These are phyloP conservation scores for Lachancea sp. DNA, from an alignment of 805 yeast genomes.

Conservation along the genomic window DNA sequence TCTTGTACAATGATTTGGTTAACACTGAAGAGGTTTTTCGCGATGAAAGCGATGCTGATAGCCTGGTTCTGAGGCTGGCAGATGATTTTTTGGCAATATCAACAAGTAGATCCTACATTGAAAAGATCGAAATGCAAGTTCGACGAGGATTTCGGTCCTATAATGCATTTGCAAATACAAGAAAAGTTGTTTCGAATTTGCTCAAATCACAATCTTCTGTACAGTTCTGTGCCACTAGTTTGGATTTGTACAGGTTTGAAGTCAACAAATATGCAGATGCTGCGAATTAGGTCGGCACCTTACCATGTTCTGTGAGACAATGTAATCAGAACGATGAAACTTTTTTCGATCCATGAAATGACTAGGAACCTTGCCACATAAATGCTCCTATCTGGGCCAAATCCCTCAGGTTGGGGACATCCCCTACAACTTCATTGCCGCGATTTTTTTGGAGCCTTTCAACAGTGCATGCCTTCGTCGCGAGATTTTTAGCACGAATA, in stretches of 20 bases:
- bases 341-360: constrained; percentile 14
- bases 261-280: constrained; percentile 31
- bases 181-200: constrained; percentile 30
- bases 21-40: constrained; percentile 28
- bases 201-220: constrained; percentile 12
- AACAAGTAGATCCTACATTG: constrained; percentile 32
- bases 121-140: constrained; percentile 27
- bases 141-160: constrained; percentile 38
- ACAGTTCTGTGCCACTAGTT: constrained; percentile 40
- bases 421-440: no score
- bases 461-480: no score
- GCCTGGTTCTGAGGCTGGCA: constrained; percentile 56
- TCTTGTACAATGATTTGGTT: constrained; percentile 60
- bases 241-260: constrained; percentile 32
- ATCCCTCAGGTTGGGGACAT: no score
- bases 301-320: neutral
- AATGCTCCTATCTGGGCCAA: no score
- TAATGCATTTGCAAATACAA: constrained; percentile 36
- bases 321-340: neutral
- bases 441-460: no score
- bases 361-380: no score
- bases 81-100: constrained; percentile 83
- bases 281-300: neutral
- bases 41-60: constrained; percentile 21
- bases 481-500: no score